These are phyloP conservation scores for Cyclanthera cordifolia DNA, from an alignment of 306 rosid genomes.

Conservation along the genomic window DNA sequence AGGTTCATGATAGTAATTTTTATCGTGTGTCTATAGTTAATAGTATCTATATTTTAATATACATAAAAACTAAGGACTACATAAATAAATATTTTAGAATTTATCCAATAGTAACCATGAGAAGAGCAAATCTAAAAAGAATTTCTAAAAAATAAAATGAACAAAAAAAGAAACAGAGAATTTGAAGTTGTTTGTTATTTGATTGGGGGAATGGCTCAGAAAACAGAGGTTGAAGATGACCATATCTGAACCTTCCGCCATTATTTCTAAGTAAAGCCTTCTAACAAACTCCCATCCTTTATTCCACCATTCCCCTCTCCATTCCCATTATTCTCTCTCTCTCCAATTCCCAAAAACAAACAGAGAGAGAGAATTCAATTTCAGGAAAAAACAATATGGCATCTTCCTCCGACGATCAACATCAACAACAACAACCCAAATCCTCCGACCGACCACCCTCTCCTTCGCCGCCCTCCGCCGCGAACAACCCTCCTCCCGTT, in stretches of 20 bases:
- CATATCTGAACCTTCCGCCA: background rate
- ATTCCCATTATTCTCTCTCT: background rate
- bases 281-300: background rate
- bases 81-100: too few relatives aligned
- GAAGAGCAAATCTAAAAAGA: too few relatives aligned
- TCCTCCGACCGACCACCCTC: background rate
- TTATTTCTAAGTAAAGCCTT: constrained; percentile 8
- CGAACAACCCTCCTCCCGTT: constrained; percentile 4
- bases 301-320: background rate
- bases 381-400: constrained; percentile 3
- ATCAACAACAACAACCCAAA: too few relatives aligned
- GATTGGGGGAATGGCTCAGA: too few relatives aligned
- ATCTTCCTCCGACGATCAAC: constrained; percentile 5
- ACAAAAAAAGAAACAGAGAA: background rate
- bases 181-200: background rate
- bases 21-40: too few relatives aligned
- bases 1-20: too few relatives aligned
- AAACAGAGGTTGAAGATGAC: constrained; percentile 5
- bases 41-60: too few relatives aligned
- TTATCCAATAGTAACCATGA: too few relatives aligned
- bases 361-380: background rate
- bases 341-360: background rate
- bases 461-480: background rate
- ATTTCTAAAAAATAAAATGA: too few relatives aligned
- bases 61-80: too few relatives aligned